phyloP scores from a whole-genome alignment of 2,329 filamentous ascomycete genomes.

The Macrophomina pseudophaseolina region DNA sequence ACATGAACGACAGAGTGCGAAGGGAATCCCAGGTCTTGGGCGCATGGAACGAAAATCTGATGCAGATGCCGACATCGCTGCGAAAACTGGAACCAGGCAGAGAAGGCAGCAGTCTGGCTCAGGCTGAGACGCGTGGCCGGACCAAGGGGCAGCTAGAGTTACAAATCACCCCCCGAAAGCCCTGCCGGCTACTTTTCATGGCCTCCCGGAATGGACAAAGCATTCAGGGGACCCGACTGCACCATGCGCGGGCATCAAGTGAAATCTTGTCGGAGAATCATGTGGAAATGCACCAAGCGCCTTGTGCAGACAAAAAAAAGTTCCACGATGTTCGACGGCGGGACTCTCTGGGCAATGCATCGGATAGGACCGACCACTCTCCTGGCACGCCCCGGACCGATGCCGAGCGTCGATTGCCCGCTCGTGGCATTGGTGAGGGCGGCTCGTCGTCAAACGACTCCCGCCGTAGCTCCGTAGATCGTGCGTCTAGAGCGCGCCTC shows the following conservation, averaged over 20 bases:
- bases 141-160: constrained; percentile 13
- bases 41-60: neutral
- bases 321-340: constrained; percentile 21
- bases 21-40: neutral
- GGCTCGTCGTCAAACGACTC: neutral
- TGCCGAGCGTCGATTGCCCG: neutral
- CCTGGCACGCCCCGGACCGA: constrained; percentile 1
- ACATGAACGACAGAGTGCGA: neutral
- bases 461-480: constrained; percentile 11
- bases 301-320: neutral
- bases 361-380: constrained; percentile 14
- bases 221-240: neutral
- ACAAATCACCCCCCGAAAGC: constrained; percentile 6
- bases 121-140: constrained; percentile 16
- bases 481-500: neutral
- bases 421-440: constrained; percentile 5
- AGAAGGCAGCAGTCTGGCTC: constrained; percentile 2
- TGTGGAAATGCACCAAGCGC: neutral
- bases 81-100: constrained; percentile 16
- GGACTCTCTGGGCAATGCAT: neutral
- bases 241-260: neutral
- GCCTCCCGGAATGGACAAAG: neutral
- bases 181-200: constrained; percentile 1
- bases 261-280: neutral
- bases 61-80: constrained; percentile 3